A percentile compares a stretch with the other conserved stretches of the same genome.
These are phyloP conservation scores for Xanthoparmelia taractica DNA, from an alignment of 495 filamentous ascomycete genomes.

Conservation along the genomic window DNA sequence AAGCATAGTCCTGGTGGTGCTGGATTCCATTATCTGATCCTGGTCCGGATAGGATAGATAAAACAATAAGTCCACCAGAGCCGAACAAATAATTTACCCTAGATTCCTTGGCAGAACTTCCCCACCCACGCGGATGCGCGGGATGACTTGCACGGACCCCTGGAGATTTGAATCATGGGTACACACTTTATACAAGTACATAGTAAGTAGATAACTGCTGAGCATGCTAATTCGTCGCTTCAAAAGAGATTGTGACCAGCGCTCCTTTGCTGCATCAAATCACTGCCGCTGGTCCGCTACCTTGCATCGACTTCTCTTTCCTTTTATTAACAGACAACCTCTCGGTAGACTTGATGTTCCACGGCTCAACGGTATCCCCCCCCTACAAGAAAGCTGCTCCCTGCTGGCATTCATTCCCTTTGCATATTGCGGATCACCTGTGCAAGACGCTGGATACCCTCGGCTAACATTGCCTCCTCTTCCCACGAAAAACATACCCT, in stretches of 20 bases:
- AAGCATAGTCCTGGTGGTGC: constrained; percentile 29
- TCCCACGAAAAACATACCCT: constrained; percentile 73
- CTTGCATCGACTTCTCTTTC: background rate
- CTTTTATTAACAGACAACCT: background rate
- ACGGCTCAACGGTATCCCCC: constrained; percentile 2
- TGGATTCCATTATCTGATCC: constrained; percentile 27
- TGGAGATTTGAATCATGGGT: background rate
- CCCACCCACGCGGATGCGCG: background rate
- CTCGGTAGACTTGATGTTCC: background rate
- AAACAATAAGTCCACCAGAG: too few relatives aligned
- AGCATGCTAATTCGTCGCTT: background rate
- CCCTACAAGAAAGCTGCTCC: constrained; percentile 4
- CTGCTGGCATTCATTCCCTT: constrained; percentile 7
- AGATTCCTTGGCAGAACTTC: background rate
- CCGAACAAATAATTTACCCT: background rate
- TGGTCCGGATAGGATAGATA: too few relatives aligned
- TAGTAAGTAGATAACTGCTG: too few relatives aligned
- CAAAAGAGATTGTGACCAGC: background rate
- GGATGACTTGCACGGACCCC: background rate
- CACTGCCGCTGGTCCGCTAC: background rate
- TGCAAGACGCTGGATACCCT: constrained; percentile 59
- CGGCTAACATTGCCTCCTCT: constrained; percentile 54
- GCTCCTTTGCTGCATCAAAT: background rate
- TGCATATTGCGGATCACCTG: constrained; percentile 27
- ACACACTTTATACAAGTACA: too few relatives aligned